Conservation (phyloP, 768 basidiomycete genomes). For the Melanogaster broomeanus region DNA sequence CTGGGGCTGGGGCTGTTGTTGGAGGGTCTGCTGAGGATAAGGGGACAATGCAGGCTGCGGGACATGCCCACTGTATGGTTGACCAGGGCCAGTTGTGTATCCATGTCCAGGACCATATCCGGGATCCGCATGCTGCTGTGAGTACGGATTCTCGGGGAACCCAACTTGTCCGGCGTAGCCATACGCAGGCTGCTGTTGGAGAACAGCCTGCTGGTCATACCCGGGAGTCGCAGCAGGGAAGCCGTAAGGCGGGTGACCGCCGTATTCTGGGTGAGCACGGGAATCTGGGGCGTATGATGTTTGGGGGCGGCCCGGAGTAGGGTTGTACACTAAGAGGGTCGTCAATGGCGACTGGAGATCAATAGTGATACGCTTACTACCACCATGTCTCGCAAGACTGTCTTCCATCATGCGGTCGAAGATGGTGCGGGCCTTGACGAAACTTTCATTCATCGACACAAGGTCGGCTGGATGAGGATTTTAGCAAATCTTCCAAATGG, state of each 20-base stretch:
- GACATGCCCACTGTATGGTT: slow-evolving; percentile 20
- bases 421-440: slow-evolving; percentile 83
- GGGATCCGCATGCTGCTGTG: slow-evolving; percentile 28
- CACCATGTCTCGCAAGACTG: slow-evolving; percentile 73
- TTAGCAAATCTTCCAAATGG: background rate
- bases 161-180: slow-evolving; percentile 22
- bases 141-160: slow-evolving; percentile 26
- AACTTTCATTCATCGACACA: slow-evolving; percentile 92
- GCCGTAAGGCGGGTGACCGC: slow-evolving; percentile 45
- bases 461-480: slow-evolving; percentile 67
- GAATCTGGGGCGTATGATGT: slow-evolving; percentile 33
- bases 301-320: slow-evolving; percentile 26
- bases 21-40: slow-evolving; percentile 34
- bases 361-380: slow-evolving; percentile 40
- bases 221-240: slow-evolving; percentile 38
- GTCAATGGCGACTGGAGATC: slow-evolving; percentile 7
- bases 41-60: slow-evolving; percentile 32
- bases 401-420: slow-evolving; percentile 96
- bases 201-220: slow-evolving; percentile 48
- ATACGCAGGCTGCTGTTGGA: slow-evolving; percentile 30
- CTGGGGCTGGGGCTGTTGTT: slow-evolving; percentile 31
- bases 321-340: slow-evolving; percentile 52
- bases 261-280: slow-evolving; percentile 34
- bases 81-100: slow-evolving; percentile 15
- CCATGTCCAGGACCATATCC: slow-evolving; percentile 25